Conservation (phyloP, 768 basidiomycete species). For the Paxillus ammoniavirescens region DNA sequence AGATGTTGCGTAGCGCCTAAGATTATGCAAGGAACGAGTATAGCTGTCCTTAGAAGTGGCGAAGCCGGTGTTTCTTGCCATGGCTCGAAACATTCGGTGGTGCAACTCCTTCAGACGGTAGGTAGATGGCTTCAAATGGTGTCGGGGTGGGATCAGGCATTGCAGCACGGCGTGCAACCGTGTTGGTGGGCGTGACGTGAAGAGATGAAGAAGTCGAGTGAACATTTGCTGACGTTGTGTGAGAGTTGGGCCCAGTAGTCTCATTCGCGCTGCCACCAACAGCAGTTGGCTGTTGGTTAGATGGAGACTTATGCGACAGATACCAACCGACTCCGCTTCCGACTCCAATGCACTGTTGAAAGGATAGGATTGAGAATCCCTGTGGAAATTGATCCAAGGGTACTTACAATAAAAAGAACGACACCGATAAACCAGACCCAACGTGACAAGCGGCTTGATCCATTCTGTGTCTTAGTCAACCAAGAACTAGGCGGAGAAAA, state of each 20-base stretch:
- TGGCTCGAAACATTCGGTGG: slow-evolving; percentile 5
- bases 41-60: slow-evolving; percentile 8
- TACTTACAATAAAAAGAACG: slow-evolving; percentile 50
- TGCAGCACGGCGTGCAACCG: slow-evolving; percentile 43
- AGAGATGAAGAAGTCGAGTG: slow-evolving; percentile 24
- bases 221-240: slow-evolving; percentile 13
- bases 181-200: slow-evolving; percentile 62
- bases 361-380: not conserved
- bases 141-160: slow-evolving; percentile 21
- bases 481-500: slow-evolving; percentile 46
- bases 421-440: slow-evolving; percentile 75
- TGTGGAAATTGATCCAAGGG: not conserved
- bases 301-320: slow-evolving; percentile 47
- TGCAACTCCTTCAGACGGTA: slow-evolving; percentile 3
- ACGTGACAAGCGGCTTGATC: slow-evolving; percentile 50
- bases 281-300: slow-evolving; percentile 53
- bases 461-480: slow-evolving; percentile 62
- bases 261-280: slow-evolving; percentile 64
- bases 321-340: slow-evolving; percentile 63
- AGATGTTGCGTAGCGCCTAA: not conserved
- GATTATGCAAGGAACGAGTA: not conserved
- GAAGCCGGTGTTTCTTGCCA: slow-evolving; percentile 9
- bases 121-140: slow-evolving; percentile 2
- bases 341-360: slow-evolving; percentile 44
- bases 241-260: slow-evolving; percentile 22